Conservation (phyloP, 192 early-diverging fungal species). For the Backusella parvicylindrica region DNA sequence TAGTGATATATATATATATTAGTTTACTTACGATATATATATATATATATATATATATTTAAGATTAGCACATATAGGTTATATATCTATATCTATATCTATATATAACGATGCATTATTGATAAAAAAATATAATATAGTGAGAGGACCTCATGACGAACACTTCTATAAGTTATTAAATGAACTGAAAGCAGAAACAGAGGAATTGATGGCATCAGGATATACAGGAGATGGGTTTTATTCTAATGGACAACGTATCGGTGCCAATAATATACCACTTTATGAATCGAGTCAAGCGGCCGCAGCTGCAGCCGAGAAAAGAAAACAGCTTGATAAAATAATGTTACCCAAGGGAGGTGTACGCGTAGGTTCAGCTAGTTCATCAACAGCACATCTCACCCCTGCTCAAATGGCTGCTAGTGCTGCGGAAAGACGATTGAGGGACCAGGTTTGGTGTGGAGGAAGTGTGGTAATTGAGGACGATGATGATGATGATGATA, state of each 20-base stretch:
- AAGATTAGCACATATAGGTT: slow-evolving; percentile 7
- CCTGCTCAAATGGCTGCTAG: slow-evolving; percentile 59
- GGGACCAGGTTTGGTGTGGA: slow-evolving; percentile 73
- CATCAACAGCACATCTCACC: slow-evolving; percentile 25
- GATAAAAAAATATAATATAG: no score
- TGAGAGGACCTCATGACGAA: slow-evolving; percentile 62
- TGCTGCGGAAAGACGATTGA: slow-evolving; percentile 64
- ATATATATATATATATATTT: slow-evolving; percentile 15
- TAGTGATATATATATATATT: background rate
- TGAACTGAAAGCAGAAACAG: slow-evolving; percentile 58
- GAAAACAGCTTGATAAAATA: slow-evolving; percentile 40
- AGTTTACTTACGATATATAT: slow-evolving; percentile 10
- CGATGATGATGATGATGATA: background rate
- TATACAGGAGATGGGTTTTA: slow-evolving; percentile 59
- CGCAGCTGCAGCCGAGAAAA: slow-evolving; percentile 54
- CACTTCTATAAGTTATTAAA: slow-evolving; percentile 62
- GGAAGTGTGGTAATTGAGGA: slow-evolving; percentile 5
- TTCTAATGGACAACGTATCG: slow-evolving; percentile 42
- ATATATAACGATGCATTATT: no score
- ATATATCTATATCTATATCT: no score
- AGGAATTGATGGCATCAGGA: slow-evolving; percentile 43
- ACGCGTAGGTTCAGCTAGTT: slow-evolving; percentile 28
- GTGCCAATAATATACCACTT: slow-evolving; percentile 32
- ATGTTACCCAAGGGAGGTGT: slow-evolving; percentile 60
- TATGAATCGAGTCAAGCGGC: slow-evolving; percentile 36